These are phyloP conservation scores for Myotisia sp. DNA, from an alignment of 2,329 filamentous ascomycete species.

Conservation along the genomic window DNA sequence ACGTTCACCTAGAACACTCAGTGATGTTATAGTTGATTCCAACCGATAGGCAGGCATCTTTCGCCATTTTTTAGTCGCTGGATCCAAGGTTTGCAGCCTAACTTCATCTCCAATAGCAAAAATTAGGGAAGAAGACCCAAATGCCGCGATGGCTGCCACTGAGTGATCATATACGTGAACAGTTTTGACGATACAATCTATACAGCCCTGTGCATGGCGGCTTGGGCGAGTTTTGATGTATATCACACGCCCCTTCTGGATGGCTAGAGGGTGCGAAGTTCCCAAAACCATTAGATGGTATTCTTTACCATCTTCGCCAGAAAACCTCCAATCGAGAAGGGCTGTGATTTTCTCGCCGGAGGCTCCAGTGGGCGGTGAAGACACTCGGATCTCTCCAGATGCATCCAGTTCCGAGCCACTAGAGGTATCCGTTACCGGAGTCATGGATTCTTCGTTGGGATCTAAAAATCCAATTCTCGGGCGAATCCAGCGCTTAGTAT, in stretches of 20 bases:
- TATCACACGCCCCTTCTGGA: slow-evolving; percentile 22
- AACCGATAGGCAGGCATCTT: slow-evolving; percentile 27
- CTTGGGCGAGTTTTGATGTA: slow-evolving; percentile 24
- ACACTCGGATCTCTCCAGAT: slow-evolving; percentile 5
- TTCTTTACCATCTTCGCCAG: slow-evolving; percentile 21
- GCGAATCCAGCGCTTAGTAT: slow-evolving; percentile 20
- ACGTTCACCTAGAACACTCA: slow-evolving; percentile 33
- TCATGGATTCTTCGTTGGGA: slow-evolving; percentile 16
- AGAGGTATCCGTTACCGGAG: slow-evolving; percentile 4
- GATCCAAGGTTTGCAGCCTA: slow-evolving; percentile 30
- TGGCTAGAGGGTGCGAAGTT: slow-evolving; percentile 18
- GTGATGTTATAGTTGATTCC: slow-evolving; percentile 36
- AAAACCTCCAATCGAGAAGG: slow-evolving; percentile 29
- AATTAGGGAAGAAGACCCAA: slow-evolving; percentile 28
- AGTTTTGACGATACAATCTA: slow-evolving; percentile 25
- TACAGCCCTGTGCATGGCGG: slow-evolving; percentile 15
- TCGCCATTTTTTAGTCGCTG: slow-evolving; percentile 29
- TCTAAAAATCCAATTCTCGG: slow-evolving; percentile 28
- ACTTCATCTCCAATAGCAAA: slow-evolving; percentile 33
- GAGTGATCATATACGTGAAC: slow-evolving; percentile 22
- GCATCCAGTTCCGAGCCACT: slow-evolving; percentile 4
- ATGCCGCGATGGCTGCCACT: slow-evolving; percentile 45
- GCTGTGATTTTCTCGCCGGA: slow-evolving; percentile 29
- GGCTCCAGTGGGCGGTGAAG: slow-evolving; percentile 12
- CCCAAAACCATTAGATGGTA: slow-evolving; percentile 30